Percentiles rank a stretch among this genome's conserved stretches.
Evolutionary conservation across 2,329 filamentous ascomycete species (phyloP).

Genomic region (Colletotrichum tofieldiae): DNA sequence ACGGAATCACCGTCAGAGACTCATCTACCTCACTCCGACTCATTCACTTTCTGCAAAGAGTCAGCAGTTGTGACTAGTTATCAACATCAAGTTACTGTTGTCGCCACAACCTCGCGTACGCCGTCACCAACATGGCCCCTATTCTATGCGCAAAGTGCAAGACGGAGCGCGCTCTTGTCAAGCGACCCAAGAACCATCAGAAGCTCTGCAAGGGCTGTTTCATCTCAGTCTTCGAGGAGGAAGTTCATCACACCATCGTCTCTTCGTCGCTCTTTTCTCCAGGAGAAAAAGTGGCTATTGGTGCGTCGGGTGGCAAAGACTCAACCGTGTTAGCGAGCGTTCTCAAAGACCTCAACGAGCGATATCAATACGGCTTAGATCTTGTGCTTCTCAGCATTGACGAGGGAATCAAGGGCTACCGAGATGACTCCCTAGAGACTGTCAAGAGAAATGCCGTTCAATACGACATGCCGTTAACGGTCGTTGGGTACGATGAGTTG

Average conservation of each 20-base stretch:
- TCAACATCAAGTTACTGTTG: neutral
- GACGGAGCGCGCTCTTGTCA: slow-evolving; percentile 85
- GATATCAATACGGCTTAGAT: slow-evolving; percentile 88
- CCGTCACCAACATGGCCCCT: slow-evolving; percentile 80
- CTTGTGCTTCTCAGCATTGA: slow-evolving; percentile 93
- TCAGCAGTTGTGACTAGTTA: neutral
- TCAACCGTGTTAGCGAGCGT: slow-evolving; percentile 96
- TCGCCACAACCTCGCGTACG: neutral
- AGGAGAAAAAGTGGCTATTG: slow-evolving; percentile 92
- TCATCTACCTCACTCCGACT: neutral
- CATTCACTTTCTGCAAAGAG: neutral
- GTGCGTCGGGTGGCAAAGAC: slow-evolving; percentile 97
- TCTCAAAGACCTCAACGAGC: slow-evolving; percentile 93
- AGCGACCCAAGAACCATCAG: slow-evolving; percentile 93
- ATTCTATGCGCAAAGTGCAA: slow-evolving; percentile 83
- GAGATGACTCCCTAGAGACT: slow-evolving; percentile 95
- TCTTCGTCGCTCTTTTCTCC: slow-evolving; percentile 84
- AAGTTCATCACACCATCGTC: slow-evolving; percentile 93
- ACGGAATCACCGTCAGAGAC: neutral
- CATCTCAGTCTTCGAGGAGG: slow-evolving; percentile 87
- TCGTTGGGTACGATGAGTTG: slow-evolving; percentile 92
- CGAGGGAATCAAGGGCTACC: slow-evolving; percentile 96
- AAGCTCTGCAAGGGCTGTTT: slow-evolving; percentile 95
- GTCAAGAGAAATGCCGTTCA: slow-evolving; percentile 94
- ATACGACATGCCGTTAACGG: slow-evolving; percentile 92